These are phyloP conservation scores for Ganoderma multipileum DNA, from an alignment of 1,284 basidiomycete genomes.

Conservation along the genomic window DNA sequence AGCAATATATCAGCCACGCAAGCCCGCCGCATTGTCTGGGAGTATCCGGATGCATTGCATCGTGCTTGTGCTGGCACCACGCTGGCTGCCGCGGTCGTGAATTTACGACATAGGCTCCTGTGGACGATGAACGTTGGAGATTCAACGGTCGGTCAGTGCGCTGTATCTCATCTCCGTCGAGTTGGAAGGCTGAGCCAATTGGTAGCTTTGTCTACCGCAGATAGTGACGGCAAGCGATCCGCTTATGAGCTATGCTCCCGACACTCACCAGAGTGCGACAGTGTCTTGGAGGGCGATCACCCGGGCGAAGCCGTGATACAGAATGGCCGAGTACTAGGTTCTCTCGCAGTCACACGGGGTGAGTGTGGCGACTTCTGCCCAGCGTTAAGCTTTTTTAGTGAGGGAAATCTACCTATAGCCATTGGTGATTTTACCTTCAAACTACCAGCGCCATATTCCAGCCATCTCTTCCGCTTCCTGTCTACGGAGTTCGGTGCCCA, in stretches of 20 bases:
- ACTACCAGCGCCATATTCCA: slow-evolving; percentile 9
- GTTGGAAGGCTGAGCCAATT: not conserved
- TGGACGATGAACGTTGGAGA: slow-evolving; percentile 22
- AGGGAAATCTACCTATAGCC: slow-evolving; percentile 1
- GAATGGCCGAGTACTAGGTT: slow-evolving; percentile 10
- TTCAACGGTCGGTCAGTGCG: slow-evolving; percentile 17
- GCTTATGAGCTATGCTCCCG: slow-evolving; percentile 11
- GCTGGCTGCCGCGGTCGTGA: slow-evolving; percentile 16
- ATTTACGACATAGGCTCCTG: slow-evolving; percentile 13
- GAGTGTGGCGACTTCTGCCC: not conserved
- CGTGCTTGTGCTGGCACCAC: slow-evolving; percentile 20
- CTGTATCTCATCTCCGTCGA: not conserved
- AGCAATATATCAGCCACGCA: not conserved
- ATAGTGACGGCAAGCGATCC: slow-evolving; percentile 11
- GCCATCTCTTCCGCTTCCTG: slow-evolving; percentile 16
- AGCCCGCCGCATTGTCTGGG: slow-evolving; percentile 10
- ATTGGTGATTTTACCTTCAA: slow-evolving; percentile 22
- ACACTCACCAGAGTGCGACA: slow-evolving; percentile 12
- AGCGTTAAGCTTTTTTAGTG: not conserved
- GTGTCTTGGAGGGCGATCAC: not conserved
- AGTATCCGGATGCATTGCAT: slow-evolving; percentile 17
- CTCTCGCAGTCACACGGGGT: slow-evolving; percentile 15
- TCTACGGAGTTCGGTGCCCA: not conserved
- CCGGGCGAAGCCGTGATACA: slow-evolving; percentile 9
- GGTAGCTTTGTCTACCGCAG: slow-evolving; percentile 11